These are phyloP conservation scores for Nannochloris sp. DNA, from an alignment of 139 green algal species.

Conservation along the genomic window DNA sequence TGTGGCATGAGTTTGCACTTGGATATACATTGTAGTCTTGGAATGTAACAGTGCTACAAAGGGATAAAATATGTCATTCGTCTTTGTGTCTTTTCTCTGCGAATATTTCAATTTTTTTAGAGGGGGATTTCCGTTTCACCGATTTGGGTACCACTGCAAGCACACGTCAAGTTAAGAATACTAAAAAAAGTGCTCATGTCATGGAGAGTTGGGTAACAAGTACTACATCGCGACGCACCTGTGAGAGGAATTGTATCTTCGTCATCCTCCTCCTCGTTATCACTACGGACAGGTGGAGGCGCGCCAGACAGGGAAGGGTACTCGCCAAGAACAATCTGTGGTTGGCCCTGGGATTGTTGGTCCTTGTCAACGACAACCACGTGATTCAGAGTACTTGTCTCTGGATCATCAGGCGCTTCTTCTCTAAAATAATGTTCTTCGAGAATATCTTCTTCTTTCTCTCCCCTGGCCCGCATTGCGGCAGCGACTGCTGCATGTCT, in stretches of 20 bases:
- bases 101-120: too few species aligned
- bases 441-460: conserved; percentile 44
- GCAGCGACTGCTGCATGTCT: not conserved
- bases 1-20: conserved; percentile 4
- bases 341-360: not conserved
- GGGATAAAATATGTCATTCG: too few species aligned
- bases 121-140: too few species aligned
- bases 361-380: not conserved
- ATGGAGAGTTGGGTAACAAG: too few species aligned
- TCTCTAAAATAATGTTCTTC: conserved; percentile 72
- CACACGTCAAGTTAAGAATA: too few species aligned
- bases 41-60: too few species aligned
- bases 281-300: conserved; percentile 18
- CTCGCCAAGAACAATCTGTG: conserved; percentile 8
- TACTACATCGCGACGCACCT: not conserved
- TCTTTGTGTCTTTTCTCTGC: too few species aligned
- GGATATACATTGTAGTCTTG: too few species aligned
- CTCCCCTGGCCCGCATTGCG: not conserved
- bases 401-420: conserved; percentile 26
- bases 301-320: conserved; percentile 9
- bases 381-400: not conserved
- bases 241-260: conserved; percentile 7
- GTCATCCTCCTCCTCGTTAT: conserved; percentile 40
- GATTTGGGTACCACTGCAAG: too few species aligned
- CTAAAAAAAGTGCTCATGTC: too few species aligned